phyloP scores from a whole-genome alignment of 495 filamentous ascomycete genomes.

The Penicillium angulare region DNA sequence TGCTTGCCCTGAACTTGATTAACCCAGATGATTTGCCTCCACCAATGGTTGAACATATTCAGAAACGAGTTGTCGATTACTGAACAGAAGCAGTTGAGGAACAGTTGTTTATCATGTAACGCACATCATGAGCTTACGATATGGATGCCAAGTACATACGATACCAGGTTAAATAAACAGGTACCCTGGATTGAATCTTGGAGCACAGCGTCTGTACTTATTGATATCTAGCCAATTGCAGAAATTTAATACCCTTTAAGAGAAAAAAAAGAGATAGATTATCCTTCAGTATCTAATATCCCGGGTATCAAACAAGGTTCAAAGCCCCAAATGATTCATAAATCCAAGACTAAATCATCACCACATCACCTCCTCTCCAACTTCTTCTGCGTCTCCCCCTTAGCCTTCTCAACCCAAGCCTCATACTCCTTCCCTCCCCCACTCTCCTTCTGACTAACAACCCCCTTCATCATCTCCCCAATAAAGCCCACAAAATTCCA shows the following conservation, averaged over 20 bases:
- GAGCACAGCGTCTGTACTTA: no score
- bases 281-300: no score
- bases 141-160: constrained; percentile 26
- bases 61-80: constrained; percentile 55
- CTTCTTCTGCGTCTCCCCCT: constrained; percentile 66
- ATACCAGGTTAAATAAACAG: no score
- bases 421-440: constrained; percentile 61
- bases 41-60: constrained; percentile 55
- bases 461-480: constrained; percentile 84
- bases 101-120: no score
- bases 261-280: no score
- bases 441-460: constrained; percentile 67
- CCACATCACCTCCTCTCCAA: constrained; percentile 45
- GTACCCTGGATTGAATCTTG: not conserved
- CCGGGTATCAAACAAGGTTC: no score
- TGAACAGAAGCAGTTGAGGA: no score
- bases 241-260: no score
- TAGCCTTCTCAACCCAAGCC: constrained; percentile 77
- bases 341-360: constrained; percentile 4
- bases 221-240: no score
- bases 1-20: constrained; percentile 68
- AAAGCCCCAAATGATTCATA: no score
- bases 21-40: constrained; percentile 70
- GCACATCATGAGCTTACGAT: constrained; percentile 22
- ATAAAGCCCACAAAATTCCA: constrained; percentile 98